These are phyloP conservation scores for Sparassis latifolia DNA, from an alignment of 1,284 basidiomycete species.

Conservation along the genomic window DNA sequence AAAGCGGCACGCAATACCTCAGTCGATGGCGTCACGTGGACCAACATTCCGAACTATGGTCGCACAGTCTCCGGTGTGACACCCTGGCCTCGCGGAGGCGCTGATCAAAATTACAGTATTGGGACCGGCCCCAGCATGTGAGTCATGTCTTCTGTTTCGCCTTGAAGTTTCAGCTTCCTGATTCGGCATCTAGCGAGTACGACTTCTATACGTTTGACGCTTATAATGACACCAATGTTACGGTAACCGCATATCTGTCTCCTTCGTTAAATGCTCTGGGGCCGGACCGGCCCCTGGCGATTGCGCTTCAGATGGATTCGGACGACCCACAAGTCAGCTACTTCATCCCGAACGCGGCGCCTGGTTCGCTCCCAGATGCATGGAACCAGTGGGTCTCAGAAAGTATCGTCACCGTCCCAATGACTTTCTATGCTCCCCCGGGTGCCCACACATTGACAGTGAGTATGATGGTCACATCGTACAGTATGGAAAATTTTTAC, in stretches of 20 bases:
- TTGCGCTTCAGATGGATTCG: conserved; percentile 52
- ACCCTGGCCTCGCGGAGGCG: conserved; percentile 50
- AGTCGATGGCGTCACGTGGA: conserved; percentile 49
- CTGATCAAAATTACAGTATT: conserved; percentile 48
- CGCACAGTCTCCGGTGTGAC: conserved; percentile 54
- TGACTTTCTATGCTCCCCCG: conserved; percentile 33
- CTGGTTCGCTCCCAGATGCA: conserved; percentile 43
- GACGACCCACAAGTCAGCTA: conserved; percentile 36
- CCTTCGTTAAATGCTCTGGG: conserved; percentile 56
- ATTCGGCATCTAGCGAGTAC: conserved; percentile 30
- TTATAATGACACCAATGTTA: conserved; percentile 35
- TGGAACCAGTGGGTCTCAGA: conserved; percentile 60
- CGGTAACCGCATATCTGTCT: conserved; percentile 47
- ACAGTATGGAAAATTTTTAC: not conserved
- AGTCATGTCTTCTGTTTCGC: conserved; percentile 15
- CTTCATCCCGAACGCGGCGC: conserved; percentile 44
- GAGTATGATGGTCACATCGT: not conserved
- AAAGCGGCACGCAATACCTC: conserved; percentile 48
- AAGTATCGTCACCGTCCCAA: conserved; percentile 30
- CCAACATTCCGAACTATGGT: conserved; percentile 51
- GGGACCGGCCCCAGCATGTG: conserved; percentile 57
- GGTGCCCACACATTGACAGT: conserved; percentile 57
- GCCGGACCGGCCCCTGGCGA: conserved; percentile 43
- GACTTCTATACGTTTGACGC: conserved; percentile 60
- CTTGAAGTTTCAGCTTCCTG: not conserved